Evolutionary conservation across 768 basidiomycete genomes (phyloP).

Genomic region (Hygrophorus russula): DNA sequence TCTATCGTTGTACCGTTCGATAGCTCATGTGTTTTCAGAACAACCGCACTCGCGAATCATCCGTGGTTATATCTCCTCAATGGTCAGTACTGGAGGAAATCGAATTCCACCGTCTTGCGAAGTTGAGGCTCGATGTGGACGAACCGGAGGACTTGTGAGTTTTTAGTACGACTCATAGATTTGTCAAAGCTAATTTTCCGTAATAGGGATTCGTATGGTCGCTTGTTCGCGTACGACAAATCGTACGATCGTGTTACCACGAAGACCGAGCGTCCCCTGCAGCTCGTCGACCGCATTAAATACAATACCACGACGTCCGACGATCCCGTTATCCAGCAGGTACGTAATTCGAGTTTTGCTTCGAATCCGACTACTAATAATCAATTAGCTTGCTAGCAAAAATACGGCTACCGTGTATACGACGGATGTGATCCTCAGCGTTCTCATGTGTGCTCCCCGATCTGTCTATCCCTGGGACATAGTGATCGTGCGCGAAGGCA

Average conservation of each 20-base stretch:
- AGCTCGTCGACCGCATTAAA: slow-evolving; percentile 87
- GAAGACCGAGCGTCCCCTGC: slow-evolving; percentile 82
- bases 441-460: slow-evolving; percentile 92
- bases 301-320: slow-evolving; percentile 98
- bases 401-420: slow-evolving; percentile 82
- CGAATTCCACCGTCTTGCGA: slow-evolving; percentile 85
- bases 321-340: slow-evolving; percentile 92
- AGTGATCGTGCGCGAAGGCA: slow-evolving; percentile 85
- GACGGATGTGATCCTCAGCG: slow-evolving; percentile 89
- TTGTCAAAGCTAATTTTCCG: slow-evolving; percentile 6
- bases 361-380: background rate
- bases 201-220: slow-evolving; percentile 73
- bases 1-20: background rate
- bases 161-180: background rate
- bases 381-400: slow-evolving; percentile 59
- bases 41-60: slow-evolving; percentile 81
- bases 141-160: slow-evolving; percentile 83
- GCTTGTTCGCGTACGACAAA: slow-evolving; percentile 88
- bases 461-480: slow-evolving; percentile 99
- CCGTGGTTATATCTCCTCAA: slow-evolving; percentile 81
- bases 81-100: slow-evolving; percentile 98
- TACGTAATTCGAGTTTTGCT: slow-evolving; percentile 18
- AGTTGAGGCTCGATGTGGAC: slow-evolving; percentile 89
- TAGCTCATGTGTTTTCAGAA: slow-evolving; percentile 31
- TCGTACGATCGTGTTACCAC: slow-evolving; percentile 92